phyloP scores from a whole-genome alignment of 2,329 filamentous ascomycete genomes.

The Rutstroemia sp. region DNA sequence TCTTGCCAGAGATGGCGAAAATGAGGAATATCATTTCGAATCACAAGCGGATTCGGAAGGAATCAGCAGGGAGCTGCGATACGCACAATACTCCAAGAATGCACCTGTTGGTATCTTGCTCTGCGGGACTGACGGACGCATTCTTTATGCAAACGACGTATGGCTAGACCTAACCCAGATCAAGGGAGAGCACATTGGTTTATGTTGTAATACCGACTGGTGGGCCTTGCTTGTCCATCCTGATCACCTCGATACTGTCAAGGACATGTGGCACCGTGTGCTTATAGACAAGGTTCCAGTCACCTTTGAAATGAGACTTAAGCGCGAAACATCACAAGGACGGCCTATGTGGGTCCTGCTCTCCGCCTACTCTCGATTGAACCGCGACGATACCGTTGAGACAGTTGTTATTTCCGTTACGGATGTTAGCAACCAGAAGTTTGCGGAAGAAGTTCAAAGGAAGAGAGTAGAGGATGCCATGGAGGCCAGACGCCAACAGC shows the following conservation, averaged over 20 bases:
- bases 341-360: constrained; percentile 6
- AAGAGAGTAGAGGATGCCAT: constrained; percentile 43
- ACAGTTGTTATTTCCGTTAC: constrained; percentile 73
- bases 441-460: constrained; percentile 30
- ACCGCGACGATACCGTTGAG: constrained; percentile 54
- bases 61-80: neutral
- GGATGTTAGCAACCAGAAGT: constrained; percentile 80
- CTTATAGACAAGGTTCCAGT: neutral
- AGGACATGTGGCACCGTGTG: neutral
- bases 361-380: constrained; percentile 48
- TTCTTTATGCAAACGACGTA: neutral
- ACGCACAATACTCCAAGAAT: neutral
- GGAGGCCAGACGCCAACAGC: constrained; percentile 59
- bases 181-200: neutral
- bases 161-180: neutral
- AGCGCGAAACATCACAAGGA: neutral
- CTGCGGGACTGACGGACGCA: neutral
- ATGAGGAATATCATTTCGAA: too few relatives aligned
- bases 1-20: too few relatives aligned
- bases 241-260: neutral
- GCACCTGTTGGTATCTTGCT: neutral
- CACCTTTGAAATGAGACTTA: neutral
- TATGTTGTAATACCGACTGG: neutral
- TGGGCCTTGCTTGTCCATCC: neutral
- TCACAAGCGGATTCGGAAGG: too few relatives aligned